Evolutionary conservation across 2,329 filamentous ascomycete species (phyloP), one percentile per base, ranked within the genome.

Genomic region (Myrmaecium sp.): DNA sequence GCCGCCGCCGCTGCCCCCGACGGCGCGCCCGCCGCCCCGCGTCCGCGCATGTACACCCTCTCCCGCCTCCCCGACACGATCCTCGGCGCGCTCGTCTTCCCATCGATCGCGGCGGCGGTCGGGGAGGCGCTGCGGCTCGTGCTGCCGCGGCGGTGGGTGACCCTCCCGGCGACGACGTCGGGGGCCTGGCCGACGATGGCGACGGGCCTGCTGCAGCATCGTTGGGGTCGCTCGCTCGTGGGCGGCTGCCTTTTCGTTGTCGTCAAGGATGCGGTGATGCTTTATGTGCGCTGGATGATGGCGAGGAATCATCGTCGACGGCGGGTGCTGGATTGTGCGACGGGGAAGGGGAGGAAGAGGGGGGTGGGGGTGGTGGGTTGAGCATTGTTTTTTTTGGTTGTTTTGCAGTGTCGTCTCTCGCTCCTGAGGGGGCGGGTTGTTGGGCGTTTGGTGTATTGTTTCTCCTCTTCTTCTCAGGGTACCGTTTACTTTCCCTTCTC

Each of bases 221-320:
- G 74, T 31, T 95, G 89, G 82, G 89, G 83, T 1, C 65, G 89
- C 30, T 94, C 80, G 42, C 60, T 98, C 3, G 65, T 89, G 1
- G 89, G 89, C 2, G 89, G 89, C 0, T 89, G 81, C 45, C 54
- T 92, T 12, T 93, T 86, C 41, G 74, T 95, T 10, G 73, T 93
- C 6, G 51, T 93, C 27, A 89, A 86, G 49, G 72, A 75, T 46
- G 65, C 64, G 5, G 40, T 74, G 17, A 53, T 69, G 38, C 50
- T 74, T 2, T 75, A 74, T 40, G 69, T 61, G 16, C 28, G 56
- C 26, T 64, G 59, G 58, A 55, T 48, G 41, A 57, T 60, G 46
- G 60, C 58, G 30, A 47, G 52, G 37, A 57, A 57, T 37, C 58
- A 64, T 41, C 44, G 55, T 7, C 36, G 46, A 40, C 43, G 60